Evolutionary conservation across 2,329 filamentous ascomycete species (phyloP).

Genomic region (Colletotrichum sp.): DNA sequence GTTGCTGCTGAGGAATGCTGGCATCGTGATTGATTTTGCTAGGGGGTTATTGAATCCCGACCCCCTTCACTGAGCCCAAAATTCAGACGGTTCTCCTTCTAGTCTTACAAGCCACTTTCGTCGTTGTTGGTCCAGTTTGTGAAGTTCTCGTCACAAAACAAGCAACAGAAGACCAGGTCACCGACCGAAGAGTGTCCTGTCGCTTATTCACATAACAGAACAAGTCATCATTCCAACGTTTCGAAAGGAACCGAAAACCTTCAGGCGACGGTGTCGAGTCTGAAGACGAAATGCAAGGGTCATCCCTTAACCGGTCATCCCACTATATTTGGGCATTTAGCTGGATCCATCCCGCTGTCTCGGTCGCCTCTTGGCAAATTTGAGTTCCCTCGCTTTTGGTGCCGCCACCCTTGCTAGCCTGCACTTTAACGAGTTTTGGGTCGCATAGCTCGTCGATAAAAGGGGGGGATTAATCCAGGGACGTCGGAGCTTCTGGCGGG

Average conservation of each 20-base stretch:
- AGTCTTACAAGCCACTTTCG: background rate
- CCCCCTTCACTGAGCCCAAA: background rate
- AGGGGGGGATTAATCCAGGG: background rate
- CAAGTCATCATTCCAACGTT: background rate
- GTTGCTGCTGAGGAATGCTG: constrained; percentile 9
- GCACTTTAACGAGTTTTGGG: background rate
- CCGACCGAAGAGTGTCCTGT: background rate
- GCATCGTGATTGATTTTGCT: background rate
- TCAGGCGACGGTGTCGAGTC: constrained; percentile 3
- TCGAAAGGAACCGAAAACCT: background rate
- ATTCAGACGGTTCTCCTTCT: background rate
- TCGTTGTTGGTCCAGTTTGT: background rate
- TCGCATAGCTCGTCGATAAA: background rate
- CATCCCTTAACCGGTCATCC: background rate
- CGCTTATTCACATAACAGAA: background rate
- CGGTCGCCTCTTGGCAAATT: background rate
- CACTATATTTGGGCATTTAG: background rate
- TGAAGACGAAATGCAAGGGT: background rate
- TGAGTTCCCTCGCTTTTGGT: background rate
- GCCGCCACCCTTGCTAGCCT: background rate
- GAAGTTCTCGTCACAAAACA: background rate
- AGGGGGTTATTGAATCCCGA: background rate
- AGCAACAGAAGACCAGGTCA: background rate
- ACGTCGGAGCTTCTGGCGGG: background rate
- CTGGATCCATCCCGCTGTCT: background rate